Conservation (phyloP, 495 filamentous ascomycete genomes). For the Trichoderma erinaceum region DNA sequence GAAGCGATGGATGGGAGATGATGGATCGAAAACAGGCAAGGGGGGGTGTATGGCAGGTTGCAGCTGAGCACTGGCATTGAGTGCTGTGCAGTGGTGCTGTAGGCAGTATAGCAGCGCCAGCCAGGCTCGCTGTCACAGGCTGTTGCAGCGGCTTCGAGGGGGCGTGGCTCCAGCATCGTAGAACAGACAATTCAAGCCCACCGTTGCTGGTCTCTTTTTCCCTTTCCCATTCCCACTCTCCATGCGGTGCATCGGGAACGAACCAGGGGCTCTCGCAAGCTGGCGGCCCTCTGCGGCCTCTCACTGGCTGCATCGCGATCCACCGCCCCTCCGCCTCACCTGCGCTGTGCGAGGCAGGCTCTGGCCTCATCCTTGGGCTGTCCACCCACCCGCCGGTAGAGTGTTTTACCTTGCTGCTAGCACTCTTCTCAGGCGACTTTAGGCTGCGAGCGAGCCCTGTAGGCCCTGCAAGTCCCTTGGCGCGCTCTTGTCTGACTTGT, state of each 20-base stretch:
- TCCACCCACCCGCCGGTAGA: constrained; percentile 11
- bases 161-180: neutral
- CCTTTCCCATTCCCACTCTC: neutral
- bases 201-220: too few relatives aligned
- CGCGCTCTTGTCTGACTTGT: too few relatives aligned
- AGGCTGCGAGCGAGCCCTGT: too few relatives aligned
- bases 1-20: constrained; percentile 13
- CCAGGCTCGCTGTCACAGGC: neutral
- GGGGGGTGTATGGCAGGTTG: neutral
- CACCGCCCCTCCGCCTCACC: constrained; percentile 14
- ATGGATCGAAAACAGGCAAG: constrained; percentile 6
- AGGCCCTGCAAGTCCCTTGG: too few relatives aligned
- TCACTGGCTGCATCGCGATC: neutral
- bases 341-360: constrained; percentile 10
- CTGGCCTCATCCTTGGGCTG: neutral
- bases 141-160: neutral
- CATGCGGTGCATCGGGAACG: constrained; percentile 8
- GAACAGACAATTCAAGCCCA: neutral
- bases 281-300: neutral
- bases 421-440: neutral
- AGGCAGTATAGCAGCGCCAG: neutral
- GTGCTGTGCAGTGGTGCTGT: neutral
- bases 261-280: neutral
- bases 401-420: constrained; percentile 5
- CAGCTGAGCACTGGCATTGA: neutral